Evolutionary conservation across 495 filamentous ascomycete genomes (phyloP), one percentile per base, ranked within the genome.

Genomic region (Trichoderma virens): DNA sequence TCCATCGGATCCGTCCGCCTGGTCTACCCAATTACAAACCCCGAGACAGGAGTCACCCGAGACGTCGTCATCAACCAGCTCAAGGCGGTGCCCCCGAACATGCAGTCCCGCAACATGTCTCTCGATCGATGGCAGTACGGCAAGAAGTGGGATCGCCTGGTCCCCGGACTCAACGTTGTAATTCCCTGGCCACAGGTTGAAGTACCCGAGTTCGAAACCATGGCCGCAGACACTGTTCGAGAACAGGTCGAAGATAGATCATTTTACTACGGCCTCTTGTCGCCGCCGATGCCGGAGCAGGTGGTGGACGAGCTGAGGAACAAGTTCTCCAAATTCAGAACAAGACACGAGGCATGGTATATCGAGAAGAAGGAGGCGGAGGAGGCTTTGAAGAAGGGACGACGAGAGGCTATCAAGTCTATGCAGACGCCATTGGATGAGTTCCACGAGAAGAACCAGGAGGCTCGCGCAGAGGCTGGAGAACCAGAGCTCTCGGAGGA

Each of bases 251-350:
- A 96, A 66, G 80, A 84, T 18, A 77, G 72, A 62, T 93, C 90
- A 9, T 97, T 87, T 76, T 75, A 85, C 13, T 92, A 93, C 0
- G 89, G 87, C 16, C 74, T 97, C 14, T 76, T 90, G 2, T 72
- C 79, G 14, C 80, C 89, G 20, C 93, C 93, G n/a, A 89, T 97
- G 80, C 91, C 94, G 30, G 73, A 77, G 56, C 78, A 71, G 30
- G 83, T 97, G 35, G 82, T 98, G 67, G 90, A 97, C 73, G 93
- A 98, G 80, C 80, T 97, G 72, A 82, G 94, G 66, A 88, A 88
- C 76, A 90, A 88, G 69, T 97, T 88, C 83, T 87, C 84, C 65
- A 85, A 83, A 66, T 96, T 91, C 86, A 83, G 93, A 67, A 89
- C 84, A 47, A 78, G 92, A 28, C 92, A 97, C 73, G 89, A 92